Conservation (phyloP, 176 grass and related monocot species). For the Chrysopogon serrulatus region DNA sequence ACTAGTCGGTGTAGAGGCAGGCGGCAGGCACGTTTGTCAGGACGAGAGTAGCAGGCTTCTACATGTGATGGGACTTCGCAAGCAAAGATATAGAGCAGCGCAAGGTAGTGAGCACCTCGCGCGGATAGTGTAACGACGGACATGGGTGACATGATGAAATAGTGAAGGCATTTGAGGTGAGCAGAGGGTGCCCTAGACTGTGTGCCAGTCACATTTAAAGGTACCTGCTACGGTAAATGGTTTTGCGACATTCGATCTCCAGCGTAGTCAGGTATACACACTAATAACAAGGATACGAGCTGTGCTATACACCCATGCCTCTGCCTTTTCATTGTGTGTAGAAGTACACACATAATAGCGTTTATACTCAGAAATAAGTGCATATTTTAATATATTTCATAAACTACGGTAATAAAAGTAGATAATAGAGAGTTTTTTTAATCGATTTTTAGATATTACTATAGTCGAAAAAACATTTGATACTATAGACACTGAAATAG, state of each 20-base stretch:
- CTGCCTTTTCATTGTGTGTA: too few relatives aligned
- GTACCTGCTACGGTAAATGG: neutral
- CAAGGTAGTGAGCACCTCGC: neutral
- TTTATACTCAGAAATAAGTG: too few relatives aligned
- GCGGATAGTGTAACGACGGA: neutral
- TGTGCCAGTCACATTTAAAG: neutral
- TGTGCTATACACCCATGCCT: too few relatives aligned
- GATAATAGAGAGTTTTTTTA: too few relatives aligned
- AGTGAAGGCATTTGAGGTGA: neutral
- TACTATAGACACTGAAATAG: too few relatives aligned
- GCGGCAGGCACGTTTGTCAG: neutral
- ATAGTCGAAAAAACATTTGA: too few relatives aligned
- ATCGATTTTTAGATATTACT: too few relatives aligned
- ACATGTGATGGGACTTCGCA: neutral
- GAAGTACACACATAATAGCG: too few relatives aligned
- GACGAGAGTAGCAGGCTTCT: neutral
- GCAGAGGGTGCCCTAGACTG: rapidly evolving
- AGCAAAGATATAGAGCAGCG: neutral
- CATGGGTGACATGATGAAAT: neutral
- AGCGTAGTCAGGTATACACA: too few relatives aligned
- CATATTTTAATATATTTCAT: too few relatives aligned
- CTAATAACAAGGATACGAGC: too few relatives aligned
- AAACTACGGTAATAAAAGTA: too few relatives aligned
- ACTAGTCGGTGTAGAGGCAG: neutral
- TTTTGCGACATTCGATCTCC: neutral